Evolutionary conservation across 225 moss, liverwort and hornwort genomes (phyloP).

Genomic region (Takakia lepidozioides): DNA sequence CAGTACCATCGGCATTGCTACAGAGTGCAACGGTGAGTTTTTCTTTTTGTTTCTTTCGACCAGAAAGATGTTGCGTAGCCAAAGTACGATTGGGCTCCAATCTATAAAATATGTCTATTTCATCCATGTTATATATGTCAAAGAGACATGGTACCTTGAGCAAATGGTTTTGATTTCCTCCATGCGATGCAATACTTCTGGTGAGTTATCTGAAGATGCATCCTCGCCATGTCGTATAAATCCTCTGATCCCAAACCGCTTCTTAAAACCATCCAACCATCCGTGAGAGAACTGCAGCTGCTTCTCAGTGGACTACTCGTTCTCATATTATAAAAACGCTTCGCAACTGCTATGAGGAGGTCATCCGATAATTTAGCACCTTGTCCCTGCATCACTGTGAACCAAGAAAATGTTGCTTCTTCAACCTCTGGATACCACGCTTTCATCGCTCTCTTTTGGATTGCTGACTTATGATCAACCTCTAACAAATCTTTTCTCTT

Average conservation of each 20-base stretch:
- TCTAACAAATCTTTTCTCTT: not conserved
- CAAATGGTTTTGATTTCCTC: slow-evolving; percentile 1
- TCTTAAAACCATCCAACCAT: not conserved
- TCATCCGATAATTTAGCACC: not conserved
- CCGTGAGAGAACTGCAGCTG: not conserved
- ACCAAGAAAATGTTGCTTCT: not conserved
- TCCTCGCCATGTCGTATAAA: not conserved
- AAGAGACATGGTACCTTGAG: not conserved
- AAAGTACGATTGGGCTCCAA: not conserved
- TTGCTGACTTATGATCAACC: not conserved
- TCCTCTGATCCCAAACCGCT: not conserved
- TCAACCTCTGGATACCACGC: not conserved
- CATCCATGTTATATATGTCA: not conserved
- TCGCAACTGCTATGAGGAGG: not conserved
- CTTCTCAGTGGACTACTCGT: not conserved
- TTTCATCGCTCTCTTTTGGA: not conserved
- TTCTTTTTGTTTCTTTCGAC: not conserved
- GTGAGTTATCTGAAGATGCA: not conserved
- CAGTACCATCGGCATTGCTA: not conserved
- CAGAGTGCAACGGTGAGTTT: not conserved
- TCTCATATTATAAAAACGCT: not conserved
- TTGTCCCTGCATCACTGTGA: not conserved
- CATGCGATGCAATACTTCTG: not conserved
- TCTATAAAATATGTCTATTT: not conserved
- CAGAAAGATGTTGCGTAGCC: not conserved